Conservation (phyloP, 139 green algal species). For the Chlorella ohadii region DNA sequence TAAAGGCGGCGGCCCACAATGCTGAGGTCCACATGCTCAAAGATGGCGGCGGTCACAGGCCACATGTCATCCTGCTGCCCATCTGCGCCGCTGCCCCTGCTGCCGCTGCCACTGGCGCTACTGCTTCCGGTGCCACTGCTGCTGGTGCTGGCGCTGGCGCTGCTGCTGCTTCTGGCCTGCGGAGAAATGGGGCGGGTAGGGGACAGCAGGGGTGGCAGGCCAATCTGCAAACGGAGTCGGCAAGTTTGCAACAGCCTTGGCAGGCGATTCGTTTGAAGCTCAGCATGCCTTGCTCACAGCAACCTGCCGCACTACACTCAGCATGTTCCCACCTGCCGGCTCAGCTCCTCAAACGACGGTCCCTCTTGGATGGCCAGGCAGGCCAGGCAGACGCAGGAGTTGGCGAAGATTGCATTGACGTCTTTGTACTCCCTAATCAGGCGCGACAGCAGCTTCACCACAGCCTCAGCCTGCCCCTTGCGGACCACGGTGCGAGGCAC, state of each 20-base stretch:
- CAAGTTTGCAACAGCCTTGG: too few species aligned
- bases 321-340: neutral
- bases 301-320: too few species aligned
- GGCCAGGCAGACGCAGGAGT: conserved; percentile 8
- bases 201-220: too few species aligned
- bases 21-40: conserved; percentile 1
- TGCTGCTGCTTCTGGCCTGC: neutral
- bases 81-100: neutral
- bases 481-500: neutral
- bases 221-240: too few species aligned
- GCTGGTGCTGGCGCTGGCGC: neutral
- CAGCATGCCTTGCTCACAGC: too few species aligned
- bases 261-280: too few species aligned
- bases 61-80: neutral
- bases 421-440: neutral
- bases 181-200: too few species aligned
- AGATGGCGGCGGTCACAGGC: neutral
- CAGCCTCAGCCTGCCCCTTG: neutral
- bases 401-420: neutral
- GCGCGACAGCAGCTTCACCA: neutral
- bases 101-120: neutral
- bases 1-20: neutral
- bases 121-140: neutral
- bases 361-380: neutral
- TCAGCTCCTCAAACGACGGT: neutral